phyloP scores from a whole-genome alignment of 441 rosid genomes.

The Pelargonium australe region DNA sequence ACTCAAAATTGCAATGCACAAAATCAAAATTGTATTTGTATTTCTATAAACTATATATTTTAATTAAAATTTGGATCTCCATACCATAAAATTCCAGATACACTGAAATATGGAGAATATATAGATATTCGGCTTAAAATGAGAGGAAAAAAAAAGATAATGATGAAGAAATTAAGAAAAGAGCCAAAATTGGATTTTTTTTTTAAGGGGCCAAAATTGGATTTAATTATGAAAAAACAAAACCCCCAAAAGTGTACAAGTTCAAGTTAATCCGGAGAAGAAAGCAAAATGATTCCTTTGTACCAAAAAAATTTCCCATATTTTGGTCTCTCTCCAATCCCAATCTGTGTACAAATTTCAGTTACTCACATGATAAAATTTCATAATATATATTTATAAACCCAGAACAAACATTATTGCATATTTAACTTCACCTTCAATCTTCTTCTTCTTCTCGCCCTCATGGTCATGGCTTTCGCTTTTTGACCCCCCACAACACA shows the following conservation, averaged over 20 bases:
- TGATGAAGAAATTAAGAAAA: too few species aligned
- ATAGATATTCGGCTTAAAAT: too few species aligned
- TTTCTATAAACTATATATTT: too few species aligned
- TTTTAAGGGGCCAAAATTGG: background rate
- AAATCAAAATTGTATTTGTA: too few species aligned
- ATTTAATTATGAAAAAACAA: too few species aligned
- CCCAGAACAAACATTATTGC: constrained; percentile 5
- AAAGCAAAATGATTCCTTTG: background rate
- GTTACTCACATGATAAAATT: background rate
- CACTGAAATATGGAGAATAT: too few species aligned
- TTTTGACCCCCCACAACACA: background rate
- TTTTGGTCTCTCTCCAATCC: background rate
- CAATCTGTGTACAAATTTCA: background rate
- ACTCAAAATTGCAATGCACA: too few species aligned
- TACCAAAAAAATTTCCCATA: background rate
- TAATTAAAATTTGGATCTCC: too few species aligned
- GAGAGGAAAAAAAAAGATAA: too few species aligned
- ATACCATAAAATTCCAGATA: too few species aligned
- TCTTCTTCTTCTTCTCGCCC: background rate
- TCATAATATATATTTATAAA: background rate
- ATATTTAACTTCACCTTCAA: constrained; percentile 2
- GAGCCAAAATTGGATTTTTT: background rate
- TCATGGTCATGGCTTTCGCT: background rate
- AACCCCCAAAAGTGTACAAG: background rate
- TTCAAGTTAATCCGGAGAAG: background rate